Evolutionary conservation across 2,329 filamentous ascomycete species (phyloP).

Genomic region (Colletotrichum destructivum): DNA sequence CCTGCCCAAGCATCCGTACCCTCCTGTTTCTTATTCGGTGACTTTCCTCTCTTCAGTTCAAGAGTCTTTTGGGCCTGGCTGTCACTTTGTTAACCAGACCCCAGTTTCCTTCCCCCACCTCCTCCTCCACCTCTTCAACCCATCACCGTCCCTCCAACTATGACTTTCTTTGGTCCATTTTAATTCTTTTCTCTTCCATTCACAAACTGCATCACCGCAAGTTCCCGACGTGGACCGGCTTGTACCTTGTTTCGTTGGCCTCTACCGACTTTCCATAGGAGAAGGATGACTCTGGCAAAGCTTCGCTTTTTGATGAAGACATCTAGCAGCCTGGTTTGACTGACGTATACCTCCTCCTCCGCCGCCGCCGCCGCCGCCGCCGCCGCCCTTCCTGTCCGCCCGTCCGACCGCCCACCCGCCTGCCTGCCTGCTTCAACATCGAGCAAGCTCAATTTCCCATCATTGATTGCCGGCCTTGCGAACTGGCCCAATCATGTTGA

Average conservation of each 20-base stretch:
- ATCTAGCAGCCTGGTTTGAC: slow-evolving; percentile 56
- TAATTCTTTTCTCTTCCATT: slow-evolving; percentile 45
- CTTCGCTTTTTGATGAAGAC: slow-evolving; percentile 52
- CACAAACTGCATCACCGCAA: slow-evolving; percentile 50
- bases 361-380: slow-evolving; percentile 46
- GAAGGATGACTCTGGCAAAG: slow-evolving; percentile 57
- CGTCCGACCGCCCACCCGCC: slow-evolving; percentile 20
- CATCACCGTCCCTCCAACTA: slow-evolving; percentile 42
- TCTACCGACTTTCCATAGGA: slow-evolving; percentile 51
- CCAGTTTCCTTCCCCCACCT: slow-evolving; percentile 43
- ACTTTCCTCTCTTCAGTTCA: slow-evolving; percentile 41
- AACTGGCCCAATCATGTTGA: slow-evolving; percentile 62
- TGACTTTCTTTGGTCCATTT: slow-evolving; percentile 43
- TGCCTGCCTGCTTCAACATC: slow-evolving; percentile 33
- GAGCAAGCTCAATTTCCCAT: slow-evolving; percentile 49
- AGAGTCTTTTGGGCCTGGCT: slow-evolving; percentile 39
- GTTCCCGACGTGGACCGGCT: slow-evolving; percentile 56
- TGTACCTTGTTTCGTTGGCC: slow-evolving; percentile 49
- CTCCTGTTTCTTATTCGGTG: slow-evolving; percentile 41
- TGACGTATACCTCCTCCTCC: slow-evolving; percentile 53
- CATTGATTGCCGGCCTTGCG: slow-evolving; percentile 58
- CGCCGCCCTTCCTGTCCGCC: slow-evolving; percentile 49
- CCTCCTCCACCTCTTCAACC: slow-evolving; percentile 44
- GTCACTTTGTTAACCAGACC: slow-evolving; percentile 45
- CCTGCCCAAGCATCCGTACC: slow-evolving; percentile 16